Base-by-base conservation (phyloP, 371 early-diverging fungal species). In the Lichtheimia ornata region DNA sequence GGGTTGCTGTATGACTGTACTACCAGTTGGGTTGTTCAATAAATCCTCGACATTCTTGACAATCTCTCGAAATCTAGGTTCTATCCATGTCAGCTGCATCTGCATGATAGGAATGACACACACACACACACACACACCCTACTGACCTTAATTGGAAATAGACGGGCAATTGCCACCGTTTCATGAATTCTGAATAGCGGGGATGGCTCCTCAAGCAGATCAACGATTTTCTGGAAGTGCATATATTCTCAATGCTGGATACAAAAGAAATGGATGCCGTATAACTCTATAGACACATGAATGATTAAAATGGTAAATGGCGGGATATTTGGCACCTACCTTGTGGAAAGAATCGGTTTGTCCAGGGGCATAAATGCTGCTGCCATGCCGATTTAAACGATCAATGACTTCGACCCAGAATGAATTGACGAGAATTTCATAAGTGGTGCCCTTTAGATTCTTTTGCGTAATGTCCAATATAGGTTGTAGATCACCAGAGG, bases 91-190 rank as follows among this genome's bases (percentile, higher is more conserved):
- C 4, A n/a, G 47, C 7, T 3, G 4, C 30, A 30, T 30, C 30
- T 3, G 30, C 30, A 30, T 3, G 7, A 4, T 3, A 30, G 7
- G 7, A 30, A 30, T 30, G 7, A 47, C 47, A 20, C 47, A n/a
- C n/a, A n/a, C n/a, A n/a, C n/a, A n/a, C n/a, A n/a, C n/a, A n/a
- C n/a, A n/a, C n/a, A n/a, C n/a, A n/a, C n/a, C n/a, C n/a, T n/a
- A n/a, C n/a, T 62, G 72, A 86, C 78, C 92, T 68, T 6, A 92
- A 71, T 63, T 88, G 88, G 61, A 88, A 92, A 58, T 94, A 94
- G 1, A 90, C 85, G 0, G 82, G 69, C 0, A 91, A 71, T 51
- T 92, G 88, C 91, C 92, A 91, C 57, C 82, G 73, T 56, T 84
- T 88, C 82, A 91, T 84, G 61, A 91, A 91, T 5, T 88, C 88